phyloP scores from a whole-genome alignment of 768 basidiomycete species.

The Lactifluus piperatus region DNA sequence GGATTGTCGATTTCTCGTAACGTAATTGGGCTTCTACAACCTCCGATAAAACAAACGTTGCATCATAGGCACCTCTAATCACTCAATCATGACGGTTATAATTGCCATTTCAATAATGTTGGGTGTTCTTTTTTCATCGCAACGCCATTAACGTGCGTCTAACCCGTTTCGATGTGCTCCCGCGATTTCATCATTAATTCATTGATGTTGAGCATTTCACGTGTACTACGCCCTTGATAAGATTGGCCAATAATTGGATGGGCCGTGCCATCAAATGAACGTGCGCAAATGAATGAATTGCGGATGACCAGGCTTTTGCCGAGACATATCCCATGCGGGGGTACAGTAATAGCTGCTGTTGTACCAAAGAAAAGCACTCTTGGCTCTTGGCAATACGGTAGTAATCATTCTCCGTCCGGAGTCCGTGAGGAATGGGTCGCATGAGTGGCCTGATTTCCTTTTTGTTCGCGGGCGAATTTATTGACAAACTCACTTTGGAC shows the following conservation, averaged over 20 bases:
- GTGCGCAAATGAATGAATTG: not conserved
- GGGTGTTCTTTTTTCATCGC: not conserved
- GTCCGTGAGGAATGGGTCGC: not conserved
- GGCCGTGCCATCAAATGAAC: not conserved
- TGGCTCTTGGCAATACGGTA: not conserved
- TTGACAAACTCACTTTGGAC: not conserved
- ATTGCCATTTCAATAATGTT: not conserved
- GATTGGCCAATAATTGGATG: not conserved
- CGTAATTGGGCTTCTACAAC: constrained; percentile 6
- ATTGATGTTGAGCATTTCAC: not conserved
- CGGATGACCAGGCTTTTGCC: not conserved
- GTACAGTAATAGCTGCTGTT: not conserved
- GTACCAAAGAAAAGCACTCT: not conserved
- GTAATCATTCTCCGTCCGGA: not conserved
- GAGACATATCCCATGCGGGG: not conserved
- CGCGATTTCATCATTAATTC: not conserved
- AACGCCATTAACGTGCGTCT: not conserved
- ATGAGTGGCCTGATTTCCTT: not conserved
- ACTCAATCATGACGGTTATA: not conserved
- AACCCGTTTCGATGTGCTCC: not conserved
- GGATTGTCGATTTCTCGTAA: not conserved
- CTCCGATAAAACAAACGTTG: not conserved
- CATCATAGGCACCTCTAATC: constrained; percentile 9
- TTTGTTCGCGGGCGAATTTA: not conserved
- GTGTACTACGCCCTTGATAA: not conserved